Base-by-base conservation (phyloP, 495 filamentous ascomycete genomes). In the Lepraria neglecta region DNA sequence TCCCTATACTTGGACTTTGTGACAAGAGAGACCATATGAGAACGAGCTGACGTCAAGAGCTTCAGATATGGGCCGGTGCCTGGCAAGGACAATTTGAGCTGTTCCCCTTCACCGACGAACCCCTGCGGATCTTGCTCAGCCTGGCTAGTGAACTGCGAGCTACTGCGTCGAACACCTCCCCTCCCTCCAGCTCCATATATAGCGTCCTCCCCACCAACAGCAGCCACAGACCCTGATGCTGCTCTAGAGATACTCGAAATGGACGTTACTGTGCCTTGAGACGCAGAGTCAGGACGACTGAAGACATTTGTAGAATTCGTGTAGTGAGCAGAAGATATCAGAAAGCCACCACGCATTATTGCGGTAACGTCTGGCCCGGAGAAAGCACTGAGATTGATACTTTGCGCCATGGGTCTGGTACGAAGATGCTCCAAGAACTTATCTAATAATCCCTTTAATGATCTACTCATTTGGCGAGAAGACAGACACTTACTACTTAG, bases 51-150 rank as follows among this genome's bases (percentile, higher is more conserved):
- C 17, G 80, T 76, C 0, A 89, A 74, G n/a, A 96, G 78, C 63
- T 85, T 84, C 28, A 95, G 78, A 65, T 87, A 90, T 3, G 83
- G 76, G 1, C 91, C 91, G 2, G 81, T 87, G 24, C 82, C 84
- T 31, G 91, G 91, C 10, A 92, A 77, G 0, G 88, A 86, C 51
- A 92, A 75, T 43, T 17, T 44, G n/a, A 44, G 38, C 31, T 43
- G 70, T 17, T 65, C 65, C 4, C 46, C 58, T 24, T 52, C 58
- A 30, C 64, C 70, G 40, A n/a, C 52, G 40, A 14, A 44, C 50
- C 28, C 48, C 15, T 56, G 28, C 28, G 63, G 28, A 43, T 64
- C 59, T 19, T 35, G 66, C 60, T 27, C 24, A 11, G 40, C 57
- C 19, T 24, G 10, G 11, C 44, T 15, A 11, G 58, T 45, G 31